These are phyloP conservation scores for Torulaspora maleeae DNA, from an alignment of 805 yeast genomes.

Conservation along the genomic window DNA sequence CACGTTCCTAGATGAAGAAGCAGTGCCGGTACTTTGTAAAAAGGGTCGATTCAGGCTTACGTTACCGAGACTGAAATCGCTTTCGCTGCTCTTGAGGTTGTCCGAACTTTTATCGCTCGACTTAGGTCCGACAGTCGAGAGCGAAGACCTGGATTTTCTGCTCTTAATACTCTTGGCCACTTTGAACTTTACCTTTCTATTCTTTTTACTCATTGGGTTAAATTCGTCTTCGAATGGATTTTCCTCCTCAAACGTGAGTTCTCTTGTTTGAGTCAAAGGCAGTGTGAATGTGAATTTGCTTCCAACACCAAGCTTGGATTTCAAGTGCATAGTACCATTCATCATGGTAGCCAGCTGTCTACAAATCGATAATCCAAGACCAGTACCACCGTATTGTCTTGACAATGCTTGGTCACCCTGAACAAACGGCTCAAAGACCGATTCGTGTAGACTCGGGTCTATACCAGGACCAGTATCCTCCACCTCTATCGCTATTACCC, in stretches of 20 bases:
- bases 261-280: slow-evolving; percentile 57
- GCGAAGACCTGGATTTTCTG: slow-evolving; percentile 22
- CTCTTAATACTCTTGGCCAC: slow-evolving; percentile 28
- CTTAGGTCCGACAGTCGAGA: slow-evolving; percentile 9
- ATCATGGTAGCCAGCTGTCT: slow-evolving; percentile 85
- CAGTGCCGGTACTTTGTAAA: slow-evolving; percentile 40
- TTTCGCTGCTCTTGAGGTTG: slow-evolving; percentile 6
- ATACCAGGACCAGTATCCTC: slow-evolving; percentile 94
- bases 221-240: slow-evolving; percentile 63
- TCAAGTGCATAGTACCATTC: slow-evolving; percentile 76
- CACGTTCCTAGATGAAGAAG: slow-evolving; percentile 28
- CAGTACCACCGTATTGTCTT: slow-evolving; percentile 92
- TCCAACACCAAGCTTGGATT: slow-evolving; percentile 75
- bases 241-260: slow-evolving; percentile 31
- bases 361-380: slow-evolving; percentile 85
- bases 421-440: slow-evolving; percentile 92
- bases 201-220: slow-evolving; percentile 49
- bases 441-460: slow-evolving; percentile 70
- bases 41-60: slow-evolving; percentile 34
- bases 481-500: slow-evolving; percentile 55
- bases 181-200: slow-evolving; percentile 42
- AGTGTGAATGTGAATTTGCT: slow-evolving; percentile 78
- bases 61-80: slow-evolving; percentile 15
- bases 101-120: slow-evolving; percentile 7
- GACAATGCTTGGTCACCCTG: slow-evolving; percentile 95